A percentile compares a stretch with the other conserved stretches of the same genome.
These are phyloP conservation scores for Ophiocordyceps australis DNA, from an alignment of 2,329 filamentous ascomycete species.

Conservation along the genomic window DNA sequence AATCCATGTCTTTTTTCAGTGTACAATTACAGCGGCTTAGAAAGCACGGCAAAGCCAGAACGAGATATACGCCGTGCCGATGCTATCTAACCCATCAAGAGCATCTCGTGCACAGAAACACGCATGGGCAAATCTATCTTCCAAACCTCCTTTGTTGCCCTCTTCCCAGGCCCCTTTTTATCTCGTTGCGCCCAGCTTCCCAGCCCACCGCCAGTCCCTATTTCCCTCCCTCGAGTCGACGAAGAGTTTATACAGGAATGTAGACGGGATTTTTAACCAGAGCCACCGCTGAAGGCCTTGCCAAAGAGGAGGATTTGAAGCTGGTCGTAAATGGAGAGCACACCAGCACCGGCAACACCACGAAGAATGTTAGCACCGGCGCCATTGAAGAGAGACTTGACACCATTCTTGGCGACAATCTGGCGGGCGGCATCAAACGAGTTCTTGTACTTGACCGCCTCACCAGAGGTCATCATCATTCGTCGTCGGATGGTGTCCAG, in stretches of 20 bases:
- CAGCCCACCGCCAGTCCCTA: slow-evolving; percentile 12
- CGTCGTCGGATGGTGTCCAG: slow-evolving; percentile 99
- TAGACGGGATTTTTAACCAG: slow-evolving; percentile 24
- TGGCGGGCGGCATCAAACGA: slow-evolving; percentile 89
- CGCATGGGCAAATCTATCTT: slow-evolving; percentile 21
- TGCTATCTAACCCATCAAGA: slow-evolving; percentile 29
- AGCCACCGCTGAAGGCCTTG: slow-evolving; percentile 83
- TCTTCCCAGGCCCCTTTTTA: too few relatives aligned
- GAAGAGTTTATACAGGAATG: slow-evolving; percentile 23
- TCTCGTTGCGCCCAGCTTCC: slow-evolving; percentile 18
- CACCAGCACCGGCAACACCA: slow-evolving; percentile 99
- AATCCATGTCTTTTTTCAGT: too few relatives aligned
- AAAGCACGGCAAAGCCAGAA: slow-evolving; percentile 26
- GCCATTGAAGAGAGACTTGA: slow-evolving; percentile 99
- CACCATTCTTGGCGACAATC: slow-evolving; percentile 95
- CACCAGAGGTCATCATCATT: slow-evolving; percentile 98
- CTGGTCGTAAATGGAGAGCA: slow-evolving; percentile 99
- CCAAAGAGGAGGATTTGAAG: slow-evolving; percentile 98
- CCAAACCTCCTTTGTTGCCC: slow-evolving; percentile 25
- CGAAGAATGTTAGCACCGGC: slow-evolving; percentile 99
- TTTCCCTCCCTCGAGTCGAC: slow-evolving; percentile 10
- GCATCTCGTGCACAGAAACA: slow-evolving; percentile 20
- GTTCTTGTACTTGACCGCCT: slow-evolving; percentile 99
- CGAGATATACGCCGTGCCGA: slow-evolving; percentile 26
- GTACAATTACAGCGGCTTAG: slow-evolving; percentile 44